Conservation (phyloP, 305 asterid genomes). For the Fraxinus xanthoxyloides region DNA sequence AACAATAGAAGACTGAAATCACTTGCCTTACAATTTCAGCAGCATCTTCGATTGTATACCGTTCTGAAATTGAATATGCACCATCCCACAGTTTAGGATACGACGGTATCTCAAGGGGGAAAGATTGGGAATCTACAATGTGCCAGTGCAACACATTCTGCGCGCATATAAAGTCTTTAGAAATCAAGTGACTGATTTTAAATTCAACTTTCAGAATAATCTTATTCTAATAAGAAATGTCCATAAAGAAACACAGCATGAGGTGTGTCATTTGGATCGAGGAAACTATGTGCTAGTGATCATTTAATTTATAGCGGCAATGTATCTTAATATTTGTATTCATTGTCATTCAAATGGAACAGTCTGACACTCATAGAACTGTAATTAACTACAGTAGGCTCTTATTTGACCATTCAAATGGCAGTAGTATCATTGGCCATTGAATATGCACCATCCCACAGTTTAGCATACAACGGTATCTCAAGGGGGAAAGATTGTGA, state of each 20-base stretch:
- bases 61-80: constrained; percentile 65
- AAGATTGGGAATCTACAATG: constrained; percentile 92
- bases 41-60: constrained; percentile 78
- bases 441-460: no score
- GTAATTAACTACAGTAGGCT: background rate
- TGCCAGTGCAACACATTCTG: constrained; percentile 99
- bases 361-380: background rate
- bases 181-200: background rate
- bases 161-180: background rate
- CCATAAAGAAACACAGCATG: background rate
- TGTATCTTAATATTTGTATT: background rate
- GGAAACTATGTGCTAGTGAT: background rate
- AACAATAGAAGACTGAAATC: constrained; percentile 10
- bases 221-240: background rate
- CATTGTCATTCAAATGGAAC: background rate
- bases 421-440: background rate
- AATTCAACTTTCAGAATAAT: background rate
- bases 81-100: constrained; percentile 88
- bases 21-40: constrained; percentile 82
- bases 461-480: no score
- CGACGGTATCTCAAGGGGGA: constrained; percentile 91
- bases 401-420: background rate
- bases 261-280: background rate
- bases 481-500: constrained; percentile 89
- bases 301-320: background rate